phyloP scores from a whole-genome alignment of 1,139 yeast species.

The Pichia sp. region DNA sequence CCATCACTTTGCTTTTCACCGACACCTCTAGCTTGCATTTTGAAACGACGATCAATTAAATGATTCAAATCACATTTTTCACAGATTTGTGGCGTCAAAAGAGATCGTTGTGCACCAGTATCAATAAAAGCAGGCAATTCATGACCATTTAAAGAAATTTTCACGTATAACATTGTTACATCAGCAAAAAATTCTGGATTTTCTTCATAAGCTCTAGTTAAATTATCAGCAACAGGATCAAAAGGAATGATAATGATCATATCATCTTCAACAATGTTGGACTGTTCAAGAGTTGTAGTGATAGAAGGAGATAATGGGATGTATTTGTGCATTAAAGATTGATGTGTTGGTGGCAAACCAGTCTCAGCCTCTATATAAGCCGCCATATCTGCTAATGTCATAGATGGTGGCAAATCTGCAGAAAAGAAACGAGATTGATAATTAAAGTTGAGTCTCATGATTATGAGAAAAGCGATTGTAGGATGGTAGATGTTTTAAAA shows the following conservation, averaged over 20 bases:
- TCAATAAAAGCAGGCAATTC: constrained; percentile 91
- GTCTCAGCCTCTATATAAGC: constrained; percentile 79
- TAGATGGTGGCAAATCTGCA: constrained; percentile 41
- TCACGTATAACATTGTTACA: constrained; percentile 78
- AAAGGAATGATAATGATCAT: constrained; percentile 9
- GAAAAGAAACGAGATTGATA: constrained; percentile 4
- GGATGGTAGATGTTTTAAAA: no score
- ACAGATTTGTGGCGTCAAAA: constrained; percentile 72
- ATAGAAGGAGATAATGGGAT: constrained; percentile 9
- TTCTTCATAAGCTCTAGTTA: constrained; percentile 73
- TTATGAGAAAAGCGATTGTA: no score
- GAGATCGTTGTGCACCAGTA: constrained; percentile 91
- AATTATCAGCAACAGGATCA: constrained; percentile 29
- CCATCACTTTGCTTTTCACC: constrained; percentile 80
- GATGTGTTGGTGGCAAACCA: constrained; percentile 14
- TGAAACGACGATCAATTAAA: constrained; percentile 74
- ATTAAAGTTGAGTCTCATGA: constrained; percentile 11
- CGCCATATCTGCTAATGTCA: constrained; percentile 61
- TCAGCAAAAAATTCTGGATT: constrained; percentile 82
- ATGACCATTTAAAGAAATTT: constrained; percentile 69
- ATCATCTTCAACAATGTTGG: constrained; percentile 10
- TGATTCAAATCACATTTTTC: constrained; percentile 64
- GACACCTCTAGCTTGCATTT: constrained; percentile 85
- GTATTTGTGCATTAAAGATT: constrained; percentile 11
- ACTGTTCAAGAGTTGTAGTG: constrained; percentile 10